These are phyloP conservation scores for Penicillium sp. DNA, from an alignment of 2,329 filamentous ascomycete genomes.

Conservation along the genomic window DNA sequence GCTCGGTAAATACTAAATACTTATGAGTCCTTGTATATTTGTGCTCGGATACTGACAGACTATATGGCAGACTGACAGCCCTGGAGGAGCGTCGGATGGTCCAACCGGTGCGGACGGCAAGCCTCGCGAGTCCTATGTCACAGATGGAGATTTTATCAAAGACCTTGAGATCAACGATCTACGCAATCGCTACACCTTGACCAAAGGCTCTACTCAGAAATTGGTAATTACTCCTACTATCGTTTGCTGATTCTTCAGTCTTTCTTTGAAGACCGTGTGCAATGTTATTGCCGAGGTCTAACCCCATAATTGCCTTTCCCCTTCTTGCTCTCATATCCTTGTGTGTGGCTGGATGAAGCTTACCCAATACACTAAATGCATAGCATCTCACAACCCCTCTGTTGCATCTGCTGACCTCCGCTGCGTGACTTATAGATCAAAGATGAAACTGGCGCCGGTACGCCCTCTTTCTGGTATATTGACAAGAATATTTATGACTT, in stretches of 20 bases:
- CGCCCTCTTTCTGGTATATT: constrained; percentile 59
- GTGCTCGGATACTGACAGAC: constrained; percentile 16
- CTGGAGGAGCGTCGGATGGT: constrained; percentile 60
- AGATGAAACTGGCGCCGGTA: constrained; percentile 99
- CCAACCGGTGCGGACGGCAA: constrained; percentile 52
- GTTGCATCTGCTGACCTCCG: constrained; percentile 92
- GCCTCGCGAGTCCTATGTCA: constrained; percentile 82
- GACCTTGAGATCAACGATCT: constrained; percentile 99
- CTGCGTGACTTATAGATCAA: constrained; percentile 95
- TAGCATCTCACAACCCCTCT: constrained; percentile 66
- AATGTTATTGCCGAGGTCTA: constrained; percentile 34
- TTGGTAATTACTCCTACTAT: constrained; percentile 91
- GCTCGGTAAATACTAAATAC: constrained; percentile 53
- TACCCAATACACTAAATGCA: constrained; percentile 63
- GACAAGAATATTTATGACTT: constrained; percentile 63
- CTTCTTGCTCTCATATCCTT: constrained; percentile 27
- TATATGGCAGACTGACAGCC: constrained; percentile 49
- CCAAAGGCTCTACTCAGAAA: constrained; percentile 96
- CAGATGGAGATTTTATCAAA: constrained; percentile 97
- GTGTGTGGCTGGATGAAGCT: constrained; percentile 68
- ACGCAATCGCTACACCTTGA: constrained; percentile 94
- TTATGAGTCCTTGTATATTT: not conserved
- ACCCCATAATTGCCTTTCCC: constrained; percentile 27
- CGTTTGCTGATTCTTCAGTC: constrained; percentile 67
- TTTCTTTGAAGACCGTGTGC: constrained; percentile 41